A percentile compares a stretch with the other conserved stretches of the same genome.
Conservation (phyloP, 1,139 yeast species). For the Magnusiomyces clavatus region DNA sequence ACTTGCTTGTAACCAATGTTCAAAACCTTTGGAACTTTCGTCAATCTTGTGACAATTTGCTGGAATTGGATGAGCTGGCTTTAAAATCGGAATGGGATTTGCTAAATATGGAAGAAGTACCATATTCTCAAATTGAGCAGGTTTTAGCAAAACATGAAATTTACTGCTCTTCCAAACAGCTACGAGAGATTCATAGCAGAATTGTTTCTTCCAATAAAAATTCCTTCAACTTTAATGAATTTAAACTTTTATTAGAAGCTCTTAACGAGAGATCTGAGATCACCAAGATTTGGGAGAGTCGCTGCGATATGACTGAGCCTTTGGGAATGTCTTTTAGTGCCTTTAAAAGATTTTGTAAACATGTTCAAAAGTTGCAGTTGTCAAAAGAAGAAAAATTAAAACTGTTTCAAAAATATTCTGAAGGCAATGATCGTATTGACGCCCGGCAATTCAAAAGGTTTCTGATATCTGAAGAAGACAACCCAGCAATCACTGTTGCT, state of each 20-base stretch:
- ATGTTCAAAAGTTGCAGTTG: conserved; percentile 19
- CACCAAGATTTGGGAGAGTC: conserved; percentile 33
- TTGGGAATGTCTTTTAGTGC: conserved; percentile 29
- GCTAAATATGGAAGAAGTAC: conserved; percentile 36
- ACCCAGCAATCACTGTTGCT: conserved; percentile 29
- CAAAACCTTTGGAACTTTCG: conserved; percentile 41
- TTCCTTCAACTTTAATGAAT: conserved; percentile 57
- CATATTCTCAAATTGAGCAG: conserved; percentile 53
- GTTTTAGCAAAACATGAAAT: conserved; percentile 64
- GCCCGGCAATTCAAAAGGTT: conserved; percentile 34
- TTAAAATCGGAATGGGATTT: conserved; percentile 53
- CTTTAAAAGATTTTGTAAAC: conserved; percentile 42
- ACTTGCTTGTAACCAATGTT: conserved; percentile 43
- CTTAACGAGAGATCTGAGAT: conserved; percentile 48
- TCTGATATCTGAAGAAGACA: conserved; percentile 43
- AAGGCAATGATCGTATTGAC: conserved; percentile 27
- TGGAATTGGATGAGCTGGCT: conserved; percentile 46
- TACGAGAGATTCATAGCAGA: conserved; percentile 39
- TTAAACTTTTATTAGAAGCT: conserved; percentile 49
- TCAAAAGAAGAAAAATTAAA: conserved; percentile 35
- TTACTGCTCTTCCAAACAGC: conserved; percentile 42
- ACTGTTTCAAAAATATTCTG: conserved; percentile 8
- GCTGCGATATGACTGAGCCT: conserved; percentile 14
- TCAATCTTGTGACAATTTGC: conserved; percentile 45
- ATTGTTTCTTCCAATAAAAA: conserved; percentile 42